Evolutionary conservation across 169 alveolate species (phyloP).

Genomic region (Cryptosporidium viatorum): DNA sequence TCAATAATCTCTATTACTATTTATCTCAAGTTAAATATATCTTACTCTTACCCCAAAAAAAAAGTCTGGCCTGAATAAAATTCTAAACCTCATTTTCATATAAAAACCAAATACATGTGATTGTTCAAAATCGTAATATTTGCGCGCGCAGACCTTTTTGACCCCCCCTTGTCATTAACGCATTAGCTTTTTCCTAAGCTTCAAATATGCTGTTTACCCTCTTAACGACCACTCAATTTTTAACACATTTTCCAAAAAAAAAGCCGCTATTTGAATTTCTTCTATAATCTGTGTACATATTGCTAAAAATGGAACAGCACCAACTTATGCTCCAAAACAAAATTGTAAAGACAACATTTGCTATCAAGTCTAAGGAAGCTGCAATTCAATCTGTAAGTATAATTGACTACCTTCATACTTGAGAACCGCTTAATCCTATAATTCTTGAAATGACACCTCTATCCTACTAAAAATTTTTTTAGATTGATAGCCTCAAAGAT

Average conservation of each 20-base stretch:
- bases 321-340: constrained; percentile 57
- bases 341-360: constrained; percentile 70
- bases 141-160: constrained; percentile 6
- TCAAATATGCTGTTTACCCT: background rate
- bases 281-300: background rate
- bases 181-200: background rate
- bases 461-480: background rate
- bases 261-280: background rate
- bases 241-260: background rate
- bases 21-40: background rate
- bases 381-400: constrained; percentile 69
- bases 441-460: background rate
- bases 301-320: constrained; percentile 64
- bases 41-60: too few species aligned
- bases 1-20: too few species aligned
- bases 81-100: background rate
- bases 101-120: background rate
- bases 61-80: background rate
- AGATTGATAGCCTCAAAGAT: constrained; percentile 23
- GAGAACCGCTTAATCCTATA: background rate
- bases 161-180: background rate
- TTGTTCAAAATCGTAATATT: background rate
- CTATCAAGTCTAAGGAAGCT: constrained; percentile 68
- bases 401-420: background rate
- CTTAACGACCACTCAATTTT: background rate